A percentile compares a stretch with the other conserved stretches of the same genome.
phyloP scores from a whole-genome alignment of 805 yeast genomes.

The Pichia gijzeniarum region DNA sequence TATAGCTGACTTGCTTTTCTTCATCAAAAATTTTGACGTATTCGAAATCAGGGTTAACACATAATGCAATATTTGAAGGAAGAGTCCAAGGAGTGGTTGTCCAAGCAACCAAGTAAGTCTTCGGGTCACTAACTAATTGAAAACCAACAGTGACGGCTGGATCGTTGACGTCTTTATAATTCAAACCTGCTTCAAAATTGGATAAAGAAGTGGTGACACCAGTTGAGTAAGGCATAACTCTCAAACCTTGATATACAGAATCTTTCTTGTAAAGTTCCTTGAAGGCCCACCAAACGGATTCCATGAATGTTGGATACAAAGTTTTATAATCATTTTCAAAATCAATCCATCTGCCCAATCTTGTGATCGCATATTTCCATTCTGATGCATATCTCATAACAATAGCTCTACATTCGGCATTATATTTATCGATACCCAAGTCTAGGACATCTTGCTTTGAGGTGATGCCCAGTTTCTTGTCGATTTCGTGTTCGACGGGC shows the following conservation, averaged over 20 bases:
- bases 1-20: conserved; percentile 72
- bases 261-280: conserved; percentile 78
- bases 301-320: conserved; percentile 93
- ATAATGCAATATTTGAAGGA: conserved; percentile 87
- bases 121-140: conserved; percentile 71
- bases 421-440: conserved; percentile 91
- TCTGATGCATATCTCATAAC: conserved; percentile 96
- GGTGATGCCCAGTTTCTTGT: conserved; percentile 90
- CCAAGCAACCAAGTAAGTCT: conserved; percentile 90
- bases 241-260: conserved; percentile 87
- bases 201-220: conserved; percentile 95
- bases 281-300: conserved; percentile 99
- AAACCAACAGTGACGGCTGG: conserved; percentile 95
- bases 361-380: conserved; percentile 89
- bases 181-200: conserved; percentile 97
- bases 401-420: conserved; percentile 89
- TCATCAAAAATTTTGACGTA: conserved; percentile 91
- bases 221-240: conserved; percentile 99
- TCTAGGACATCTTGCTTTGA: conserved; percentile 92
- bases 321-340: conserved; percentile 98
- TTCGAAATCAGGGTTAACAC: conserved; percentile 87
- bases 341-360: conserved; percentile 99
- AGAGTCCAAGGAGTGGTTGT: conserved; percentile 99
- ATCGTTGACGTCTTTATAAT: conserved; percentile 94
- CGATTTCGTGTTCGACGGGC: conserved; percentile 97